These are phyloP conservation scores for Gamsiella multidivaricata DNA, from an alignment of 192 early-diverging fungal species.

Conservation along the genomic window DNA sequence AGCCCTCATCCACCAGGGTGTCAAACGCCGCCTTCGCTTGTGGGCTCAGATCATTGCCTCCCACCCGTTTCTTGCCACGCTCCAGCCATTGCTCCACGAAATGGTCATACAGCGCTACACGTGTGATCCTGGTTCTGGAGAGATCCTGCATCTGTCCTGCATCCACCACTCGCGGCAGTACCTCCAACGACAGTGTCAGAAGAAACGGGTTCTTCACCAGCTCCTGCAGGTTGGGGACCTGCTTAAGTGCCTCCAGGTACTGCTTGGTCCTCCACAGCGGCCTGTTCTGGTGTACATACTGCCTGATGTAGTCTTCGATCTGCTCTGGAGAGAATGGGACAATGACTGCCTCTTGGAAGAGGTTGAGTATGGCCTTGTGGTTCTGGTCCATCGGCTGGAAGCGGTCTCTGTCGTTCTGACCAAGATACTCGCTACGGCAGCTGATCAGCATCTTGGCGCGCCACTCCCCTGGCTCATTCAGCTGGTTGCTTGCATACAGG, in stretches of 20 bases:
- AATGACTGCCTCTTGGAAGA: not conserved
- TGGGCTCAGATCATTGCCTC: not conserved
- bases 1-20: not conserved
- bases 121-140: not conserved
- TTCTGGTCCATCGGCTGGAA: not conserved
- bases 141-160: not conserved
- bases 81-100: slow-evolving; percentile 8
- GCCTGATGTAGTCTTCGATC: not conserved
- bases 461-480: slow-evolving; percentile 3
- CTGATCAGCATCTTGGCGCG: slow-evolving; percentile 5
- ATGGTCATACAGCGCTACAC: not conserved
- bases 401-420: not conserved
- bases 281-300: not conserved
- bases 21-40: not conserved
- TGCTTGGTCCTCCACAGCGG: not conserved
- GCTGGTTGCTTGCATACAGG: not conserved
- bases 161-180: not conserved
- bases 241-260: not conserved
- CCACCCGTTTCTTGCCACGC: not conserved
- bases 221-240: slow-evolving; percentile 5
- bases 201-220: slow-evolving; percentile 16
- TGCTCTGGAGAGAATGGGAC: slow-evolving; percentile 10
- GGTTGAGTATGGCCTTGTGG: not conserved
- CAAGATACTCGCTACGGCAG: not conserved
- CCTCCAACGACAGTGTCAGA: not conserved